phyloP scores from a whole-genome alignment of 129 eudicot genomes.

The Kitagawia praeruptora region DNA sequence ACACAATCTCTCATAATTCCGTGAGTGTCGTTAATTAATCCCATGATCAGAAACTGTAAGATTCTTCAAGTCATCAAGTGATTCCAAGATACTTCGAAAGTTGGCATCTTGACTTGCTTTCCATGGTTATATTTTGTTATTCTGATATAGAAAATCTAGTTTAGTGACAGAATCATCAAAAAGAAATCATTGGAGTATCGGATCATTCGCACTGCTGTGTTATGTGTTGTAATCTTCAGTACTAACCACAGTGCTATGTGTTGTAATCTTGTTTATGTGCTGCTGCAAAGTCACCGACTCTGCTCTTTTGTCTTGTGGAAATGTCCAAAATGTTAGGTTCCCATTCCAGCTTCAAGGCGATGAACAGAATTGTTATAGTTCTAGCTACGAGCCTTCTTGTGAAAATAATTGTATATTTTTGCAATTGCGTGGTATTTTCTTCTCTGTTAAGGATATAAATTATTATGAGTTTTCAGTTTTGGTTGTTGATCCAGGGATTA shows the following conservation, averaged over 20 bases:
- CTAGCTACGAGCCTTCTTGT: conserved; percentile 16
- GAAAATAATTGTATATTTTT: conserved; percentile 9
- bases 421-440: not conserved
- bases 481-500: not conserved
- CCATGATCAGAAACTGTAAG: not conserved
- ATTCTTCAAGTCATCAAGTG: not conserved
- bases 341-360: conserved; percentile 20
- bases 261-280: not conserved
- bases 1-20: too few relatives aligned
- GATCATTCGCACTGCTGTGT: too few relatives aligned
- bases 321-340: conserved; percentile 21
- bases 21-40: too few relatives aligned
- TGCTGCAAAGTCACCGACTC: not conserved
- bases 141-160: not conserved
- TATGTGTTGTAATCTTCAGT: too few relatives aligned
- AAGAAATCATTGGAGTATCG: too few relatives aligned
- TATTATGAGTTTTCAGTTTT: conserved; percentile 16
- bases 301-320: conserved; percentile 18
- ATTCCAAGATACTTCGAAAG: not conserved
- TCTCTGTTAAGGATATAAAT: conserved; percentile 11
- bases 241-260: not conserved
- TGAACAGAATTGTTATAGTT: not conserved
- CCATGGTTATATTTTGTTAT: not conserved
- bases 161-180: not conserved
- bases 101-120: not conserved